Evolutionary conservation across 164 flowering plant genomes (phyloP).

Genomic region (Annona squamosa): DNA sequence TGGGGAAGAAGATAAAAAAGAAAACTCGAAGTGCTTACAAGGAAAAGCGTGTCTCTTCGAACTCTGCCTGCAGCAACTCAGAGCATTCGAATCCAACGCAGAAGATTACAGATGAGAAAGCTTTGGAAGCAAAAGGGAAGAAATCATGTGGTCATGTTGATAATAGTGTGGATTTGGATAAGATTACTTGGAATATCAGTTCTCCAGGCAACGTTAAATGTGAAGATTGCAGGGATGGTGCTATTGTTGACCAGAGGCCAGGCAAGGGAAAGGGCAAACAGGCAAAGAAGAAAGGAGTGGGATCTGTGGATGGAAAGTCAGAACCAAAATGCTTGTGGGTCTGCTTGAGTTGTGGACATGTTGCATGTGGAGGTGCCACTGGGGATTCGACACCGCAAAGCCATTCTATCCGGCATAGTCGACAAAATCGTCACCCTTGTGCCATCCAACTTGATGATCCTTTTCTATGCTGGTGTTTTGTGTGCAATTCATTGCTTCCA

Average conservation of each 20-base stretch:
- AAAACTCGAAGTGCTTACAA: constrained; percentile 41
- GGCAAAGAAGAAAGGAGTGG: constrained; percentile 51
- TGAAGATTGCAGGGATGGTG: constrained; percentile 60
- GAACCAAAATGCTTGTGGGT: constrained; percentile 61
- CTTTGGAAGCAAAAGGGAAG: constrained; percentile 30
- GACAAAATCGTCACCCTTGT: constrained; percentile 53
- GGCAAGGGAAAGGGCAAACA: constrained; percentile 59
- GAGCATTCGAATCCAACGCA: constrained; percentile 10
- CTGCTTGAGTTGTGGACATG: constrained; percentile 88
- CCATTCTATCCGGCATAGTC: constrained; percentile 66
- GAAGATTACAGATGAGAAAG: constrained; percentile 30
- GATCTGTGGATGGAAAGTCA: constrained; percentile 26
- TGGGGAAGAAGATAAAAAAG: constrained; percentile 80
- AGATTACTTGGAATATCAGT: constrained; percentile 33
- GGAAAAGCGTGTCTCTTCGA: constrained; percentile 34
- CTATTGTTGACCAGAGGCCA: constrained; percentile 33
- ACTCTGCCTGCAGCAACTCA: constrained; percentile 17
- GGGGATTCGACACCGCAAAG: constrained; percentile 45
- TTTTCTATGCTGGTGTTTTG: constrained; percentile 74
- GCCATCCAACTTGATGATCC: constrained; percentile 64
- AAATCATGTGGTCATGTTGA: constrained; percentile 53
- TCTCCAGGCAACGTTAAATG: constrained; percentile 37
- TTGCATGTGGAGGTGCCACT: constrained; percentile 73
- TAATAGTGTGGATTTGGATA: constrained; percentile 44
- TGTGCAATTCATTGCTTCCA: constrained; percentile 46